Evolutionary conservation across 139 green algal genomes (phyloP).

Genomic region (Picochlorum sp.): DNA sequence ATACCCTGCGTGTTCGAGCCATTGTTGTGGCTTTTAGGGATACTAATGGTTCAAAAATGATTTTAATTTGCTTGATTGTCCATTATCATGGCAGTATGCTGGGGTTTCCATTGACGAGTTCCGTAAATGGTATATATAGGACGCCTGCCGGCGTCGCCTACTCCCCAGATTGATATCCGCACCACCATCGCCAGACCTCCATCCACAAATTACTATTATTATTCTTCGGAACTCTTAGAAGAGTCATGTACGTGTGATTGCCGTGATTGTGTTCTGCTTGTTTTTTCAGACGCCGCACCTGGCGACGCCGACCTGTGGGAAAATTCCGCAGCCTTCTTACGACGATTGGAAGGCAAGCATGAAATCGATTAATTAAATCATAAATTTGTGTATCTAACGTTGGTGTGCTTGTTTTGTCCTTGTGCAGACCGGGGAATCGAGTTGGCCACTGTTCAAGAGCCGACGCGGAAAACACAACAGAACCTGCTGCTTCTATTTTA

Average conservation of each 20-base stretch:
- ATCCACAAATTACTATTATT: not conserved
- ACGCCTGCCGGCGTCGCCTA: not conserved
- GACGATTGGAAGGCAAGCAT: no score
- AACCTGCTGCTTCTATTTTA: conserved; percentile 27
- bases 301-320: not conserved
- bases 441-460: conserved; percentile 55
- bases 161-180: not conserved
- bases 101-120: not conserved
- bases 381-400: no score
- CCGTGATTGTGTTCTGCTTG: not conserved
- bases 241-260: not conserved
- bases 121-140: not conserved
- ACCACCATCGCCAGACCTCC: not conserved
- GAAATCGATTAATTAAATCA: no score
- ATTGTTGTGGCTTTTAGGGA: conserved; percentile 6
- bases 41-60: not conserved
- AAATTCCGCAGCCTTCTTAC: no score
- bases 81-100: no score
- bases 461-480: conserved; percentile 55
- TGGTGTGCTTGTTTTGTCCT: no score
- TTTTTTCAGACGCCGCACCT: not conserved
- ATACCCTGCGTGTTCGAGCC: conserved; percentile 32
- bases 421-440: conserved; percentile 69
- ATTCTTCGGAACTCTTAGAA: not conserved
- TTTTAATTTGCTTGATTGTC: no score